phyloP scores from a whole-genome alignment of 805 yeast genomes.

The Pichia rugopelliculosa region DNA sequence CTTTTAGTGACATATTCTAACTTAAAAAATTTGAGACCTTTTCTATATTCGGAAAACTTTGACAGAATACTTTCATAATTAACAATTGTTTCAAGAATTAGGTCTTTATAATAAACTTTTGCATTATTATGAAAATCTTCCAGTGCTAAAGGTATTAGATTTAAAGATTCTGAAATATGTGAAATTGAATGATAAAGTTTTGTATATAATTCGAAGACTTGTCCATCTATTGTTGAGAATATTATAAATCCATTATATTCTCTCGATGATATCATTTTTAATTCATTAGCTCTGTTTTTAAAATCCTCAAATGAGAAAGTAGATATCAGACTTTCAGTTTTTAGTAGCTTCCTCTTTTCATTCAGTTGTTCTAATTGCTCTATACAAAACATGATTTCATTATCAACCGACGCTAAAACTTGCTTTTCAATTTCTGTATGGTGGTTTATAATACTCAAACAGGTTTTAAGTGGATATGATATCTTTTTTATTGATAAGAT shows the following conservation, averaged over 20 bases:
- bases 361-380: constrained; percentile 14
- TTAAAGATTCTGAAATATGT: constrained; percentile 47
- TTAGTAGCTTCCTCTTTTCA: constrained; percentile 30
- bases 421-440: constrained; percentile 35
- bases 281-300: not conserved
- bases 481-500: constrained; percentile 22
- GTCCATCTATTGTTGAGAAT: constrained; percentile 1
- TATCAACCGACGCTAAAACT: constrained; percentile 36
- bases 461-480: constrained; percentile 24
- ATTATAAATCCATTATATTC: constrained; percentile 3
- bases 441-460: constrained; percentile 35
- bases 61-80: constrained; percentile 34
- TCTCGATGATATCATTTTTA: not conserved
- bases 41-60: constrained; percentile 35
- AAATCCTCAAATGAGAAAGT: not conserved
- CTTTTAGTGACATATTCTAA: constrained; percentile 41
- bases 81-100: constrained; percentile 27
- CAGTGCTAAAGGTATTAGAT: constrained; percentile 44
- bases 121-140: constrained; percentile 34
- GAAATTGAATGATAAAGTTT: constrained; percentile 34
- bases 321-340: constrained; percentile 26
- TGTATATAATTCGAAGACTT: constrained; percentile 25
- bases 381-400: constrained; percentile 12
- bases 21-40: constrained; percentile 36
- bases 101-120: constrained; percentile 24